Percentiles rank a stretch among this genome's conserved stretches.
phyloP scores from a whole-genome alignment of 2,329 filamentous ascomycete species.

The Pseudogymnoascus sp. region DNA sequence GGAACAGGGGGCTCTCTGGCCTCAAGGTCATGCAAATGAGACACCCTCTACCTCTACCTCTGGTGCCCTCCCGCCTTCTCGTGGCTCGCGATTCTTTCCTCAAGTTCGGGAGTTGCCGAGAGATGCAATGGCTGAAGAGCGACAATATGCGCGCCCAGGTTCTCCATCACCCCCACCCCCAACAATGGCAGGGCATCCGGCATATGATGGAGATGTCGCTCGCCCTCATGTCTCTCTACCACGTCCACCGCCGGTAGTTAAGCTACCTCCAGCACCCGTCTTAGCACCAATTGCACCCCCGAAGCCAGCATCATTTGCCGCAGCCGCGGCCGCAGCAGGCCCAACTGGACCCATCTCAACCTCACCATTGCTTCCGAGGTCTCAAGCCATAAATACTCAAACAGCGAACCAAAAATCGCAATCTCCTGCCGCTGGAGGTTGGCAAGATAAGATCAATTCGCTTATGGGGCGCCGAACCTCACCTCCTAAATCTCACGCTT shows the following conservation, averaged over 20 bases:
- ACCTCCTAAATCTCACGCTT: conserved; percentile 51
- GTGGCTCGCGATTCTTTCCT: conserved; percentile 59
- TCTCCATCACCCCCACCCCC: conserved; percentile 69
- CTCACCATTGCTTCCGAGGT: conserved; percentile 17
- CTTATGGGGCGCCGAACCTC: conserved; percentile 62
- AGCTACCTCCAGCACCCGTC: conserved; percentile 60
- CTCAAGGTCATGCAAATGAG: neutral
- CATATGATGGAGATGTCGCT: conserved; percentile 58
- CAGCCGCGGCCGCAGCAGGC: conserved; percentile 32
- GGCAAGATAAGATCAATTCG: conserved; percentile 81
- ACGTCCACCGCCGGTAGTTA: conserved; percentile 67
- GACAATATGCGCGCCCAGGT: conserved; percentile 33
- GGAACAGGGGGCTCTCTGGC: neutral
- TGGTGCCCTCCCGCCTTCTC: conserved; percentile 39
- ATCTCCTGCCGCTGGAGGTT: conserved; percentile 32
- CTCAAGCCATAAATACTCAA: conserved; percentile 32
- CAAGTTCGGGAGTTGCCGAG: conserved; percentile 30
- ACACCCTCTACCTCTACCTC: conserved; percentile 3
- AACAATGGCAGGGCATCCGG: conserved; percentile 63
- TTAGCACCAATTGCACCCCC: conserved; percentile 39
- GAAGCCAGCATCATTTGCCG: conserved; percentile 39
- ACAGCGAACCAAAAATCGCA: conserved; percentile 35
- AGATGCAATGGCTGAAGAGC: conserved; percentile 42
- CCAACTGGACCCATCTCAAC: conserved; percentile 22
- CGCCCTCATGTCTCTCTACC: conserved; percentile 67